Base-by-base conservation (phyloP, 2,329 filamentous ascomycete genomes). In the Alternaria incomplexa region DNA sequence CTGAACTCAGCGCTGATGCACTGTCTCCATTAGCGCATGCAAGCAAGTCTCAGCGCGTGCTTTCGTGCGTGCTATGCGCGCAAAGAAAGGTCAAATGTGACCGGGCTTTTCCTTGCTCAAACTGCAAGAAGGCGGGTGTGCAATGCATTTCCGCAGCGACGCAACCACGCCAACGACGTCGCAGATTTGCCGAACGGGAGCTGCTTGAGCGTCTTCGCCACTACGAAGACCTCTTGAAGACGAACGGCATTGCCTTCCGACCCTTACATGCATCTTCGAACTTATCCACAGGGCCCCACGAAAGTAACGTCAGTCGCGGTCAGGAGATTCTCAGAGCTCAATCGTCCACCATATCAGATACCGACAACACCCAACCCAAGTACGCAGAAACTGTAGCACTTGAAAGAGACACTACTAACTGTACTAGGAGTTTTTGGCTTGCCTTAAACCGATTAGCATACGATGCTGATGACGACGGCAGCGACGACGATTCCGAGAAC, bases 21-120 rank as follows among this genome's bases (percentile, higher is more conserved):
- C 51, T 30, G 44, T 28, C 53, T 58, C 36, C 61, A 48, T 17
- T 63, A n/a, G 20, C 40, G 13, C 28, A 20, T 30, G 13, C 64
- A 53, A 46, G 66, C 20, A 79, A 78, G 64, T 66, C 77, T 23
- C 78, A 78, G 58, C 78, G 81, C n/a, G 73, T 83, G 13, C 81
- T 85, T 30, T 82, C 86, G 40, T 95, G 92, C 72, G 85, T 92
- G 13, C 84, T 89, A 20, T 95, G 92, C 74, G 91, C 93, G 75
- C 90, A 76, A 50, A 74, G 79, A 43, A 81, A 81, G 63, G 76
- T 81, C 59, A 79, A 77, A 56, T 80, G 79, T 59, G 77, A 81
- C 55, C 74, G 76, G n/a, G 73, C 72, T 23, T 78, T 66, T n/a
- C 79, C 79, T 3, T 81, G 78, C 56, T 56, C 68, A 9, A 73